Percentiles rank a stretch among this genome's conserved stretches.
Evolutionary conservation across 1,284 basidiomycete genomes (phyloP).

Genomic region (Kwoniella shivajii): DNA sequence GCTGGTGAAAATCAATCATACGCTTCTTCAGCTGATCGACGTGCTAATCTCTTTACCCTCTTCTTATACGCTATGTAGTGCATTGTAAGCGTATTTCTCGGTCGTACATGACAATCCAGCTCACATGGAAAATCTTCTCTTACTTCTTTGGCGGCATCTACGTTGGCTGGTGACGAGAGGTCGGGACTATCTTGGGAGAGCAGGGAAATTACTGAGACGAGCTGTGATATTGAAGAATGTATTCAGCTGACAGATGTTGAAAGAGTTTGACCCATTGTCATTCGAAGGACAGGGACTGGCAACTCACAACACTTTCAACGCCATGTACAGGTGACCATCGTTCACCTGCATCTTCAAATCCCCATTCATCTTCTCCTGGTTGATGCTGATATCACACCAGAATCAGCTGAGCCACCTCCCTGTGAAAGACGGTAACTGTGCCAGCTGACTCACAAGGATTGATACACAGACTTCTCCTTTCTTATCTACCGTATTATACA

Average conservation of each 20-base stretch:
- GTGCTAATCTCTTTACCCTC: slow-evolving; percentile 83
- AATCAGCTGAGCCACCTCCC: slow-evolving; percentile 13
- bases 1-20: slow-evolving; percentile 63
- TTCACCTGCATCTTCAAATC: slow-evolving; percentile 96
- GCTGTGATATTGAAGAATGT: slow-evolving; percentile 59
- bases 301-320: slow-evolving; percentile 91
- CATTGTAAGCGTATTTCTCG: not conserved
- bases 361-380: slow-evolving; percentile 96
- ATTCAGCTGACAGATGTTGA: not conserved
- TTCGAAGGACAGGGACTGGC: no score
- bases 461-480: slow-evolving; percentile 95
- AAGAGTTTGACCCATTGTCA: no score
- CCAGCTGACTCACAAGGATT: slow-evolving; percentile 71
- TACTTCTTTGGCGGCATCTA: slow-evolving; percentile 92
- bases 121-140: slow-evolving; percentile 70
- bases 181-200: slow-evolving; percentile 91
- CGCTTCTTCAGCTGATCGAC: slow-evolving; percentile 82
- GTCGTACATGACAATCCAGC: slow-evolving; percentile 31
- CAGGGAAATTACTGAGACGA: slow-evolving; percentile 93
- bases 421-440: not conserved
- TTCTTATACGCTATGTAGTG: slow-evolving; percentile 74
- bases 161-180: slow-evolving; percentile 93
- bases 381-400: slow-evolving; percentile 69
- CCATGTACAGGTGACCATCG: slow-evolving; percentile 97
- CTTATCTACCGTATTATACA: slow-evolving; percentile 85